Evolutionary conservation across 768 basidiomycete species (phyloP).

Genomic region (Mycena galopus): DNA sequence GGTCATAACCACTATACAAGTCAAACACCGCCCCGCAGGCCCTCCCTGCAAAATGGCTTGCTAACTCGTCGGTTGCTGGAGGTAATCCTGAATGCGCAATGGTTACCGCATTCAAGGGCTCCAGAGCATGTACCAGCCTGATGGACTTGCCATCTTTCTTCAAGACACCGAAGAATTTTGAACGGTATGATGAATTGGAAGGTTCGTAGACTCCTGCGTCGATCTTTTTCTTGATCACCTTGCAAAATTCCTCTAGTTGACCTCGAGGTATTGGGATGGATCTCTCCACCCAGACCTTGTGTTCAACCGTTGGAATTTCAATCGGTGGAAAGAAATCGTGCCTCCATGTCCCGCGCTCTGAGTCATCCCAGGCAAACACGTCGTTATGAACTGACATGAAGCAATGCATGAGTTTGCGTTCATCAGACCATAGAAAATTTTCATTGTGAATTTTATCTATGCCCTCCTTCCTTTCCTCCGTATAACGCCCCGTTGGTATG

Average conservation of each 20-base stretch:
- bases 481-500: not conserved
- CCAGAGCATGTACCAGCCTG: not conserved
- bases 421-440: not conserved
- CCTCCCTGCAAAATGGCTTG: not conserved
- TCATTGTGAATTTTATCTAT: not conserved
- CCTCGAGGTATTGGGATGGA: not conserved
- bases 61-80: not conserved
- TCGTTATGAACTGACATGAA: not conserved
- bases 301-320: not conserved
- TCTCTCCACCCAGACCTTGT: not conserved
- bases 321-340: not conserved
- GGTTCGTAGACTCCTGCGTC: not conserved
- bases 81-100: not conserved
- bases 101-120: not conserved
- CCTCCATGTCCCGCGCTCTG: not conserved
- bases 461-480: not conserved
- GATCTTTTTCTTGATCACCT: not conserved
- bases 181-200: not conserved
- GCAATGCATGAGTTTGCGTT: not conserved
- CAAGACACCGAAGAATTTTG: not conserved
- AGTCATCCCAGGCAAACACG: not conserved
- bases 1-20: not conserved
- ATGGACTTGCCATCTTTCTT: not conserved
- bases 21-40: not conserved
- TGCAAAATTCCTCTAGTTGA: not conserved